Conservation (phyloP, 2,329 filamentous ascomycete genomes). For the Cryphonectria japonica region DNA sequence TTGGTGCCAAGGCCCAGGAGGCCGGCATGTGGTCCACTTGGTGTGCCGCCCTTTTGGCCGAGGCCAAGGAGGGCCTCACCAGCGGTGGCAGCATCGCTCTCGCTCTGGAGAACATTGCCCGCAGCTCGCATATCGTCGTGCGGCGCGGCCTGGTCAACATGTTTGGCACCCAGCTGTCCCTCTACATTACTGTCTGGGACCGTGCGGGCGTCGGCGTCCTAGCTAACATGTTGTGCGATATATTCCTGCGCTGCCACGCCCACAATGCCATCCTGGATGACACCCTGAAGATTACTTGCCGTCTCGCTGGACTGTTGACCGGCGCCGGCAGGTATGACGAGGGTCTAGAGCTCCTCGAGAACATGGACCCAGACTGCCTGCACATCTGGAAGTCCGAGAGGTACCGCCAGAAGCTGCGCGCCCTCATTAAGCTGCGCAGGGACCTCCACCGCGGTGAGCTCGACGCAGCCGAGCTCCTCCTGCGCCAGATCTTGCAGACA, state of each 20-base stretch:
- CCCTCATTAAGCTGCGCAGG: slow-evolving; percentile 66
- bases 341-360: slow-evolving; percentile 63
- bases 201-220: slow-evolving; percentile 67
- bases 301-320: slow-evolving; percentile 68
- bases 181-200: slow-evolving; percentile 75
- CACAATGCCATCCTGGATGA: slow-evolving; percentile 69
- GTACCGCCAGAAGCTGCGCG: slow-evolving; percentile 69
- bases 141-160: slow-evolving; percentile 73
- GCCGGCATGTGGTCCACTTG: slow-evolving; percentile 83
- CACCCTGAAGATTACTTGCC: slow-evolving; percentile 72
- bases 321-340: slow-evolving; percentile 72
- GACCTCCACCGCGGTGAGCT: slow-evolving; percentile 62
- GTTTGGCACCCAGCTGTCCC: slow-evolving; percentile 73
- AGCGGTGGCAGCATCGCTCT: slow-evolving; percentile 67
- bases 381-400: slow-evolving; percentile 79
- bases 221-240: slow-evolving; percentile 66
- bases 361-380: slow-evolving; percentile 47
- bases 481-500: slow-evolving; percentile 54
- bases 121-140: slow-evolving; percentile 81
- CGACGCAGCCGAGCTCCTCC: slow-evolving; percentile 55
- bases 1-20: slow-evolving; percentile 85
- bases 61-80: slow-evolving; percentile 78
- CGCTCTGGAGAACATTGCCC: slow-evolving; percentile 78
- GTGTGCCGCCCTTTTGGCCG: slow-evolving; percentile 81
- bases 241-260: slow-evolving; percentile 75